Evolutionary conservation across 345 rosid species (phyloP), one percentile per base, ranked within the genome.

Genomic region (Sapria himalayana): DNA sequence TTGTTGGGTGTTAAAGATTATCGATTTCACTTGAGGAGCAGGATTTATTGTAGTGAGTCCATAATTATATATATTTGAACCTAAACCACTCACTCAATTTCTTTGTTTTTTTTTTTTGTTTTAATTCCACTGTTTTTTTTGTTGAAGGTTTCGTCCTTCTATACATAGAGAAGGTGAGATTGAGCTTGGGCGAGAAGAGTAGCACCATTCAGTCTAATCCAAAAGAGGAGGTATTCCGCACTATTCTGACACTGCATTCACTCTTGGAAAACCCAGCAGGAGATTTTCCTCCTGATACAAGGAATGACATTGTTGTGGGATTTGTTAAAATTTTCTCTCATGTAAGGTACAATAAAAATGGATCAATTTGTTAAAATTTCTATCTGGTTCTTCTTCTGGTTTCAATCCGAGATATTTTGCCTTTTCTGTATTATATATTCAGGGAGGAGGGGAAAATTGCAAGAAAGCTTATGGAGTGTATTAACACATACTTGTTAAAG

Each of bases 361-460:
- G 40, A 37, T 21, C 9, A n/a, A n/a, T 35, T 25, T 22, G 13
- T 32, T 20, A 43, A 14, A 29, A 5, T 19, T 7, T 15, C 17
- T 21, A 21, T 25, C 4, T 38, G 7, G 39, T 13, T 9, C 54
- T 52, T 49, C 14, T 20, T 38, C 39, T 48, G 18, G 19, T 41
- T 25, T 5, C 42, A 14, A 29, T 49, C 8, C 40, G 43, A 46
- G 46, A 39, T 44, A 50, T 40, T 33, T 15, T 37, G 23, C 15
- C 9, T 44, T 34, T 29, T 34, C 14, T 49, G 56, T 48, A 35
- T 43, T 48, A 33, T 36, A 16, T 64, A 41, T 65, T 56, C 57
- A 81, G 92, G 71, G 94, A 81, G 52, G 97, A 86, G 62, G 81
- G 85, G n/a, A 81, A 78, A 68, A 62, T 72, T 25, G 70, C 91